phyloP scores from a whole-genome alignment of 148 eudicot genomes.

The Tetragonia tetragonoides region DNA sequence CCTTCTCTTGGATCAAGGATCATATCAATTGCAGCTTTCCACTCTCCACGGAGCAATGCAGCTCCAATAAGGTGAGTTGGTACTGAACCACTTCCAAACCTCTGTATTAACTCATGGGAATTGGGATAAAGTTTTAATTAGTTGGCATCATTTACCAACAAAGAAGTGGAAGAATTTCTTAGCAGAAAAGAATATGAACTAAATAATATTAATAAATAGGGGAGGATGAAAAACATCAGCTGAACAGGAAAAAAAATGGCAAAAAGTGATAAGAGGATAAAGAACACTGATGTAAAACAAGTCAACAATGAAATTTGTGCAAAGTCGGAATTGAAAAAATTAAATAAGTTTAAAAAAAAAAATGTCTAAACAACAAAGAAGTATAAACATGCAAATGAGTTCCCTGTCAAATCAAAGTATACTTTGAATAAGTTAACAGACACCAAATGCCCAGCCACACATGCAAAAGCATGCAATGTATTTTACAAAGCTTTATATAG shows the following conservation, averaged over 20 bases:
- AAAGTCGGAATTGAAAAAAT: background rate
- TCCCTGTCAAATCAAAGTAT: background rate
- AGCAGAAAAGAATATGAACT: background rate
- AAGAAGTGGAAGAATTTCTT: background rate
- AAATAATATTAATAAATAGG: background rate
- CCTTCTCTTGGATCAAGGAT: slow-evolving; percentile 98
- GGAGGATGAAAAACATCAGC: background rate
- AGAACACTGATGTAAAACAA: background rate
- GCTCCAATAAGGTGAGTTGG: slow-evolving; percentile 94
- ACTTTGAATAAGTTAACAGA: background rate
- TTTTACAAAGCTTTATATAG: background rate
- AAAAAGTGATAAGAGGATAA: background rate
- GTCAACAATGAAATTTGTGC: background rate
- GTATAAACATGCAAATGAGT: background rate
- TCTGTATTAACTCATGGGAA: slow-evolving; percentile 35
- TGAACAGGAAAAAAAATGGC: background rate
- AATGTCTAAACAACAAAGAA: background rate
- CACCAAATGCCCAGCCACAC: background rate
- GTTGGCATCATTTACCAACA: background rate
- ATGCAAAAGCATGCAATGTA: background rate
- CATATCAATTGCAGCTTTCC: slow-evolving; percentile 72
- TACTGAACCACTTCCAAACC: slow-evolving; percentile 94
- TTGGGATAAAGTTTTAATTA: slow-evolving; percentile 9
- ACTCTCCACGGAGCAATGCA: slow-evolving; percentile 83
- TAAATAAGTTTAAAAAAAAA: background rate